phyloP scores from a whole-genome alignment of 2,329 filamentous ascomycete species.

The Paecilomyces sp. region DNA sequence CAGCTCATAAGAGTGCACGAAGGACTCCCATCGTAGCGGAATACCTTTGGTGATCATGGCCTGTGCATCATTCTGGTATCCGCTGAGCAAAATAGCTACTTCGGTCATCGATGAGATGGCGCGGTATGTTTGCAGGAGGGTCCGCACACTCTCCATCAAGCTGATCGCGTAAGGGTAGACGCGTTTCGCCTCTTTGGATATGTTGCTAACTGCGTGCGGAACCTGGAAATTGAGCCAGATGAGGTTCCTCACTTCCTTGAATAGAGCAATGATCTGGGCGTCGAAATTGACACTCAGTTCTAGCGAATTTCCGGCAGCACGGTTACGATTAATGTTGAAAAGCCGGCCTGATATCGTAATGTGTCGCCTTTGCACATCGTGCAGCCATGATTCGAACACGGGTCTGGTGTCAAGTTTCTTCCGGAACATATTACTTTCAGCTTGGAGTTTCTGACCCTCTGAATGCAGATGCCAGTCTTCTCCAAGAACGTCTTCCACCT shows the following conservation, averaged over 20 bases:
- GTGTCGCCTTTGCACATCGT: constrained; percentile 80
- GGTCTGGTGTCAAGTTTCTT: constrained; percentile 91
- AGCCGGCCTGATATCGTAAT: constrained; percentile 87
- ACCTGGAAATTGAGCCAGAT: constrained; percentile 93
- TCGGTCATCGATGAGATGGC: constrained; percentile 80
- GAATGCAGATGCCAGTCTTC: constrained; percentile 90
- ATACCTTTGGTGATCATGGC: constrained; percentile 76
- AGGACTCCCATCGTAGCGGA: constrained; percentile 91
- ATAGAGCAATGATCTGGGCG: constrained; percentile 90
- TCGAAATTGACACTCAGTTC: constrained; percentile 96
- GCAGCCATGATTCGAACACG: constrained; percentile 92
- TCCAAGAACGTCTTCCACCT: constrained; percentile 96
- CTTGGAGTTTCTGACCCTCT: constrained; percentile 88
- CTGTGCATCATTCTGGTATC: constrained; percentile 88
- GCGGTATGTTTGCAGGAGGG: constrained; percentile 78
- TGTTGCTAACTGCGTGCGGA: constrained; percentile 87
- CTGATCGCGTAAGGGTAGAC: constrained; percentile 98
- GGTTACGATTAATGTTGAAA: constrained; percentile 81
- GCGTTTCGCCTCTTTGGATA: constrained; percentile 96
- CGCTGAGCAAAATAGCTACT: constrained; percentile 78
- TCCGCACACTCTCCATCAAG: constrained; percentile 97
- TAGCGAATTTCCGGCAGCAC: constrained; percentile 80
- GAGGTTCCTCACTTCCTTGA: constrained; percentile 96
- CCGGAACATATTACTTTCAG: constrained; percentile 86
- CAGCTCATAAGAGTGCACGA: constrained; percentile 92